phyloP scores from a whole-genome alignment of 108 stramenopile species.

The Cyclotella cryptica region DNA sequence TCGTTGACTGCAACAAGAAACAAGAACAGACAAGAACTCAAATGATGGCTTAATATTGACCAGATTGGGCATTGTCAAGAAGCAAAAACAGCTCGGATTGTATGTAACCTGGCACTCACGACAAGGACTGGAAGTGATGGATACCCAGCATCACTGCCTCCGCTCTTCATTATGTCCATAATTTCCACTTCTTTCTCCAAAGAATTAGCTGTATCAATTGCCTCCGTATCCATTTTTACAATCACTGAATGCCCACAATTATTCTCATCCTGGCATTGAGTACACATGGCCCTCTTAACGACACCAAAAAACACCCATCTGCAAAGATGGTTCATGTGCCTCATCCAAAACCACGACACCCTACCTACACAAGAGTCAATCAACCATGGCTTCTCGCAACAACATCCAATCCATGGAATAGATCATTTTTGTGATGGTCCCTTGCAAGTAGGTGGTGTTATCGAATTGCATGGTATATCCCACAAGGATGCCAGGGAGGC shows the following conservation, averaged over 20 bases:
- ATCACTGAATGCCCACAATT: no score
- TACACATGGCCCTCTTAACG: conserved; percentile 79
- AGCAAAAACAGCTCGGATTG: conserved; percentile 89
- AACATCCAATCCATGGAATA: conserved; percentile 98
- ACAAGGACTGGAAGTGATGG: conserved; percentile 90
- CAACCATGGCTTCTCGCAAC: conserved; percentile 90
- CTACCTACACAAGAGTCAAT: conserved; percentile 85
- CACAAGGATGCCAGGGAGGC: conserved; percentile 66
- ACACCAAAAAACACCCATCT: conserved; percentile 97
- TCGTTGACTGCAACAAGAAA: conserved; percentile 72
- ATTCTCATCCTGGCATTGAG: conserved; percentile 37
- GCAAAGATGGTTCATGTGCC: conserved; percentile 95
- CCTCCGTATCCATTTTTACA: neutral
- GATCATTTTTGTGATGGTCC: conserved; percentile 69
- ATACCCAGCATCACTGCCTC: conserved; percentile 54
- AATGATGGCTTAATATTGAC: conserved; percentile 67
- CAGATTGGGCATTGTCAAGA: conserved; percentile 71
- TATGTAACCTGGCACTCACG: conserved; percentile 97
- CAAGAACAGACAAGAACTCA: conserved; percentile 65
- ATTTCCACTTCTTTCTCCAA: conserved; percentile 61
- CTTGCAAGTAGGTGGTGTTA: conserved; percentile 66
- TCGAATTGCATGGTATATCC: conserved; percentile 98
- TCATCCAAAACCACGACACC: conserved; percentile 94
- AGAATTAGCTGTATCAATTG: neutral
- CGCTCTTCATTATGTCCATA: conserved; percentile 46